Evolutionary conservation across 2,329 filamentous ascomycete genomes (phyloP).

Genomic region (Fusarium brevicatenulatum): DNA sequence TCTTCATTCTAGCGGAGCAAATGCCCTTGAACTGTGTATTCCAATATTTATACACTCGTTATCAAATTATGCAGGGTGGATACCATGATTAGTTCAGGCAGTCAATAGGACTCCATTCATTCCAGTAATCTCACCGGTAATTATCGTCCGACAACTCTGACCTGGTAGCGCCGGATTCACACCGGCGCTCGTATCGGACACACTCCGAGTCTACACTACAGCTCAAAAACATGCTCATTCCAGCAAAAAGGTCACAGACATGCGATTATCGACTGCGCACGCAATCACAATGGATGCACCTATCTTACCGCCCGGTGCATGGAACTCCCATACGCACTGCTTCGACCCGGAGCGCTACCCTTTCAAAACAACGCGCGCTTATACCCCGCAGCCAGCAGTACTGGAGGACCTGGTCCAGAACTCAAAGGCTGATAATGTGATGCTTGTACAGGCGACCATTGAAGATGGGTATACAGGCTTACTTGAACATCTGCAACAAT

Average conservation of each 20-base stretch:
- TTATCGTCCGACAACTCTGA: background rate
- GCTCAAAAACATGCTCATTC: background rate
- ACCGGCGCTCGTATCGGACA: background rate
- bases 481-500: background rate
- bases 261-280: background rate
- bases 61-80: too few species aligned
- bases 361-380: background rate
- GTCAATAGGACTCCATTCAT: too few species aligned
- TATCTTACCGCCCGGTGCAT: background rate
- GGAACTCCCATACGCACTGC: conserved; percentile 8
- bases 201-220: background rate
- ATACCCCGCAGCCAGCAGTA: background rate
- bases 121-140: background rate
- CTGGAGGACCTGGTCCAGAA: background rate
- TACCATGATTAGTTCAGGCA: too few species aligned
- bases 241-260: background rate
- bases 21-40: fast-evolving
- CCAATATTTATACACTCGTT: too few species aligned
- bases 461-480: conserved; percentile 3
- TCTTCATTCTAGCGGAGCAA: too few species aligned
- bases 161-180: background rate
- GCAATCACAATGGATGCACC: background rate
- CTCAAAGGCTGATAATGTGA: background rate
- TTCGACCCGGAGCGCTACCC: background rate
- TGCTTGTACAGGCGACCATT: conserved; percentile 13